A percentile compares a stretch with the other conserved stretches of the same genome.
phyloP scores from a whole-genome alignment of 306 rosid species.

The Acacia confusa region DNA sequence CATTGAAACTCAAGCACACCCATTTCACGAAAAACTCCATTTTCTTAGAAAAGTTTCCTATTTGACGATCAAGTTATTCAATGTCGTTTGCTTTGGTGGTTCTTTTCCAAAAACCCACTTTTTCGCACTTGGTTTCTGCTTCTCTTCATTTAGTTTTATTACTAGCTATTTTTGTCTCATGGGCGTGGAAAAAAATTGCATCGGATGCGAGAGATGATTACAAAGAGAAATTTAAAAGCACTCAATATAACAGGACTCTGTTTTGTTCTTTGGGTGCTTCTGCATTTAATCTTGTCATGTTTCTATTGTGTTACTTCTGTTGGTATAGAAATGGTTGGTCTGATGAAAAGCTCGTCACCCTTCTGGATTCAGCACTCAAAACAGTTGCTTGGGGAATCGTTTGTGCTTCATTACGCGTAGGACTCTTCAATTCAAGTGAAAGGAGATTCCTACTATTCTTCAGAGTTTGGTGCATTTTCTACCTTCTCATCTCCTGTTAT shows the following conservation, averaged over 20 bases:
- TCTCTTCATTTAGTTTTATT: constrained; percentile 35
- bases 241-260: constrained; percentile 5
- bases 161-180: constrained; percentile 13
- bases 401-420: constrained; percentile 26
- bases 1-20: background rate
- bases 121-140: constrained; percentile 30
- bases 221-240: background rate
- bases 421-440: constrained; percentile 30
- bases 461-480: constrained; percentile 46
- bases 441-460: constrained; percentile 35
- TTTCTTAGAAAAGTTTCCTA: background rate
- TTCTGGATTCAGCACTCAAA: constrained; percentile 40
- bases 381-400: constrained; percentile 39
- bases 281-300: constrained; percentile 21
- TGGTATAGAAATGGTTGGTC: constrained; percentile 38
- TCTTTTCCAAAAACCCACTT: constrained; percentile 38
- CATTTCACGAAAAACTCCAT: background rate
- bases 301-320: constrained; percentile 23
- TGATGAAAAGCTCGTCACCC: constrained; percentile 38
- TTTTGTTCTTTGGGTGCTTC: constrained; percentile 36
- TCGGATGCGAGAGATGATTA: background rate
- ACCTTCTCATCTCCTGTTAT: constrained; percentile 34
- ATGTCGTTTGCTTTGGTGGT: constrained; percentile 6
- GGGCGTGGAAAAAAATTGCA: constrained; percentile 7
- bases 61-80: background rate